A percentile compares a stretch with the other conserved stretches of the same genome.
Evolutionary conservation across 257 asterid species (phyloP).

Genomic region (Buddleja alternifolia): DNA sequence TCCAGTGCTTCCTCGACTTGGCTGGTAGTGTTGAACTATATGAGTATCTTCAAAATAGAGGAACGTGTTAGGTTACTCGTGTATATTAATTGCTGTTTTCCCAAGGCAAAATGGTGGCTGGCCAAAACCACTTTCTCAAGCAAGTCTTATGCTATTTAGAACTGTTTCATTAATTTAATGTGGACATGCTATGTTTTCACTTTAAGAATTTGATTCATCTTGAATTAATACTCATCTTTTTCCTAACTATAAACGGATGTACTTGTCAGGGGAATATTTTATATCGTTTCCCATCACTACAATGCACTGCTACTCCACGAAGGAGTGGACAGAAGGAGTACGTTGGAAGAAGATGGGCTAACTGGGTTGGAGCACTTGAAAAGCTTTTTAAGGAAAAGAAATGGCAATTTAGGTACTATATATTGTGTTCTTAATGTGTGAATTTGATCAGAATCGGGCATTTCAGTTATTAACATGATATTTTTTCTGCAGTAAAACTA

Average conservation of each 20-base stretch:
- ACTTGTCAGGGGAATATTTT: conserved; percentile 89
- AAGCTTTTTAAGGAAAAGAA: conserved; percentile 73
- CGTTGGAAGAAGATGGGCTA: conserved; percentile 73
- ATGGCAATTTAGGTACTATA: conserved; percentile 74
- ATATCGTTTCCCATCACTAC: conserved; percentile 93
- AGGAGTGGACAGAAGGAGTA: conserved; percentile 78
- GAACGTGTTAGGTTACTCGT: conserved; percentile 7
- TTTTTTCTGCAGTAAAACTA: conserved; percentile 67
- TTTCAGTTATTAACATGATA: conserved; percentile 30
- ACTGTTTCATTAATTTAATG: neutral
- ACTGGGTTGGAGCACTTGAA: conserved; percentile 66
- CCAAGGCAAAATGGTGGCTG: neutral
- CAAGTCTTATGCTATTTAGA: neutral
- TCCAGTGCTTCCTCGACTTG: too few relatives aligned
- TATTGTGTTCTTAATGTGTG: neutral
- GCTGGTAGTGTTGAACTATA: too few relatives aligned
- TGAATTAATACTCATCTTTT: neutral
- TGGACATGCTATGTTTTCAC: neutral
- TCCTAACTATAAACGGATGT: conserved; percentile 5
- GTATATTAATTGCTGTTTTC: conserved; percentile 20
- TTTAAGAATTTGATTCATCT: neutral
- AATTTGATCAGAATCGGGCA: conserved; percentile 3
- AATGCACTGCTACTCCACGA: conserved; percentile 90
- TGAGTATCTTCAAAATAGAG: neutral
- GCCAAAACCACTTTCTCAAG: conserved; percentile 10